A percentile compares a stretch with the other conserved stretches of the same genome.
Conservation (phyloP, 208 protist genomes). For the Porcisia deanei region DNA sequence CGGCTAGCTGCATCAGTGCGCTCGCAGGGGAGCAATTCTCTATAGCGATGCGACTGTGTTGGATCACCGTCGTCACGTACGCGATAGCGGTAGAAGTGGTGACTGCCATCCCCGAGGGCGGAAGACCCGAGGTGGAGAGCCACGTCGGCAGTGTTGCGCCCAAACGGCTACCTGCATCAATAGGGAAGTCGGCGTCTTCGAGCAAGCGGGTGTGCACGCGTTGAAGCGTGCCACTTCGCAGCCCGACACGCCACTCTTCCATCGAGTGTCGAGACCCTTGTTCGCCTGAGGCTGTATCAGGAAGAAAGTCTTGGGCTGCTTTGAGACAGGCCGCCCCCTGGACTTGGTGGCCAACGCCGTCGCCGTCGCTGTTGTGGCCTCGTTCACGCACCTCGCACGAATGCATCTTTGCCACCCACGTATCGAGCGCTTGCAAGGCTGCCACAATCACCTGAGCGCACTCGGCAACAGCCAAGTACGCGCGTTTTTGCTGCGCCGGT, state of each 20-base stretch:
- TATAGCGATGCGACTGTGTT: background rate
- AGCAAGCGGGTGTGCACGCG: background rate
- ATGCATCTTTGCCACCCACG: conserved; percentile 12
- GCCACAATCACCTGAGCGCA: conserved; percentile 27
- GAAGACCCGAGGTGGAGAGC: background rate
- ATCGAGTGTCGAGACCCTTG: background rate
- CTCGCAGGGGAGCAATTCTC: background rate
- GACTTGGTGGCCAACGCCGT: background rate
- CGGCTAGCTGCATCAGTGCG: background rate
- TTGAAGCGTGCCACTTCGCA: background rate
- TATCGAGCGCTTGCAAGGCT: conserved; percentile 16
- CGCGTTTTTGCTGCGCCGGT: conserved; percentile 17
- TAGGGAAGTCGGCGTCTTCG: background rate
- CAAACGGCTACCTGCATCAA: background rate
- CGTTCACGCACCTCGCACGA: background rate
- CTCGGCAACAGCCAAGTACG: conserved; percentile 15
- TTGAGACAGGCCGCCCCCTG: background rate
- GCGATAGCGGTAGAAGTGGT: background rate
- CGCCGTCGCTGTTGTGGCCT: background rate
- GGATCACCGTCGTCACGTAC: background rate
- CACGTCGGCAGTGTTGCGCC: background rate
- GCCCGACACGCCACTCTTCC: conserved; percentile 1
- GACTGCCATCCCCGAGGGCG: background rate
- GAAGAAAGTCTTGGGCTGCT: background rate
- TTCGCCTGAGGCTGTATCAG: background rate